Base-by-base conservation (phyloP, 805 yeast species). In the Candida insectorum region DNA sequence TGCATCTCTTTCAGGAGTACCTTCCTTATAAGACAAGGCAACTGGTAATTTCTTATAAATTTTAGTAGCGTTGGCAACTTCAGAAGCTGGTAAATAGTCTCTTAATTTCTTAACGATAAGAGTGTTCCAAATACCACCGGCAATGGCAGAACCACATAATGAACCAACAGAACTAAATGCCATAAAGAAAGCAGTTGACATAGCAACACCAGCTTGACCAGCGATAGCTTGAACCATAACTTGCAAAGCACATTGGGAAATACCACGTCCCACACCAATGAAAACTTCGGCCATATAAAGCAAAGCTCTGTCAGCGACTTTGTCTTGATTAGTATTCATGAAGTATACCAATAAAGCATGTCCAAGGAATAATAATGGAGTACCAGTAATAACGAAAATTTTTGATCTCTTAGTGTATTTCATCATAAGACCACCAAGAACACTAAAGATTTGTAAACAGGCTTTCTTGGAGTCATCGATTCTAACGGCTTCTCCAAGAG, bases 211-310 rank as follows among this genome's bases (percentile, higher is more conserved):
- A 7, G 18, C 12, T 19, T 17, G 26, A 26, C 35, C 35, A 13
- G 71, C 66, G 30, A 62, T 51, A 45, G 61, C 68, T 37, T 62
- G 67, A 4, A 65, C 65, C 36, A 60, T 65, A 2, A 61, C 55
- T 7, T 68, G 60, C 12, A 61, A 54, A 27, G 51, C 54, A 6
- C 62, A 47, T 24, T 60, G 60, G 36, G 62, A 47, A 30, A 52
- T 58, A 21, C 57, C 49, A 28, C 54, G 52, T 23, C 68, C 65
- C 41, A 63, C 70, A 24, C 65, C 71, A 23, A 65, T 52, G 36
- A 64, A 47, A 22, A 64, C 51, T 39, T 59, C 62, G 30, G 53
- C 41, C 51, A 57, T 48, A 13, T 56, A 57, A n/a, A 62, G 40
- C 5, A 54, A 44, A 30, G 54, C 60, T 18, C 50, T 54, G 12